phyloP scores from a whole-genome alignment of 1,139 yeast species.

The Candida sp. region DNA sequence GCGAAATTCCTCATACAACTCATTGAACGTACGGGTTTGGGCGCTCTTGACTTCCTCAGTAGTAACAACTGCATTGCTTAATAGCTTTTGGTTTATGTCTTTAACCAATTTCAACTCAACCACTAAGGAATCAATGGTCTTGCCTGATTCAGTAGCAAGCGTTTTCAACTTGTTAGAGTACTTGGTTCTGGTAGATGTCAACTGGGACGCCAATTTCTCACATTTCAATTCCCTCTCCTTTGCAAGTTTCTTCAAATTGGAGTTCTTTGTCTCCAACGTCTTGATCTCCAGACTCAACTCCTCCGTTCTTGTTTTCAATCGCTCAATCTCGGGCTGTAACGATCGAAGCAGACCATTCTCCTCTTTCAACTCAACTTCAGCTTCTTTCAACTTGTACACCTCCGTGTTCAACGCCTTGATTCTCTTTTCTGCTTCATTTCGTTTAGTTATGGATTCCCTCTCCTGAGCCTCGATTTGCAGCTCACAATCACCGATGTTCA shows the following conservation, averaged over 20 bases:
- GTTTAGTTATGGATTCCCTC: neutral
- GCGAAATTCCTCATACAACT: neutral
- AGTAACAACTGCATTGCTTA: neutral
- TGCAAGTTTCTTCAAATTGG: conserved; percentile 6
- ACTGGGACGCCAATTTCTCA: conserved; percentile 7
- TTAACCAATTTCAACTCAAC: conserved; percentile 11
- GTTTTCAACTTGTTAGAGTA: conserved; percentile 8
- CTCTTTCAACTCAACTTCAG: neutral
- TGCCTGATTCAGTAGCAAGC: conserved; percentile 8
- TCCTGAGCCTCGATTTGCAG: neutral
- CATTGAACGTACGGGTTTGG: conserved; percentile 1
- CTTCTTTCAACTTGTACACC: conserved; percentile 1
- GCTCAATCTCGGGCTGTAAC: neutral
- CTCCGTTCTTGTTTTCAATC: neutral
- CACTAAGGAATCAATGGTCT: conserved; percentile 6
- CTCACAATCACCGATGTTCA: neutral
- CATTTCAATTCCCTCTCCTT: conserved; percentile 6
- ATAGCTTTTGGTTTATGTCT: conserved; percentile 8
- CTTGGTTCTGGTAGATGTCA: conserved; percentile 9
- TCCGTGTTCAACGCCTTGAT: neutral
- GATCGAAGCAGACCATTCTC: neutral
- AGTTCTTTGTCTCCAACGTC: conserved; percentile 6
- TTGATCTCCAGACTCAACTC: conserved; percentile 1
- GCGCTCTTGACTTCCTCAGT: neutral
- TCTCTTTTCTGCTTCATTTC: neutral